phyloP scores from a whole-genome alignment of 441 rosid species.

The Populus hybrid region DNA sequence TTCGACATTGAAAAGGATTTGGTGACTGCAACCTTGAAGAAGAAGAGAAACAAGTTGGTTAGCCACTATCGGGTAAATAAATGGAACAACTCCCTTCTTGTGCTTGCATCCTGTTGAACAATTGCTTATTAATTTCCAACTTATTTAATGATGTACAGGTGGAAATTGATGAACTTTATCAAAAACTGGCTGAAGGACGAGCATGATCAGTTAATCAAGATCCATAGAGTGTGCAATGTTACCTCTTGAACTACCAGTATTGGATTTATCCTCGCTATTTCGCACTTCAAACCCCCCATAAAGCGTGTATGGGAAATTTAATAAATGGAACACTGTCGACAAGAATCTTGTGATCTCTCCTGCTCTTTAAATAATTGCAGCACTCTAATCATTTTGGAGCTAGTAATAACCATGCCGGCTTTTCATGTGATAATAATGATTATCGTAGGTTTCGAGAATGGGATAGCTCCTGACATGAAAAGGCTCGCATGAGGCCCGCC shows the following conservation, averaged over 20 bases:
- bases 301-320: too few species aligned
- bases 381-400: too few species aligned
- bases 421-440: not conserved
- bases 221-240: not conserved
- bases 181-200: constrained; percentile 37
- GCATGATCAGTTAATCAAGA: not conserved
- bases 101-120: not conserved
- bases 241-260: not conserved
- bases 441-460: not conserved
- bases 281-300: too few species aligned
- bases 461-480: too few species aligned
- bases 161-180: constrained; percentile 64
- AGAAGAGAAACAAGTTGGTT: constrained; percentile 73
- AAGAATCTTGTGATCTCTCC: too few species aligned
- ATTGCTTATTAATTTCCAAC: not conserved
- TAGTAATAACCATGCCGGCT: too few species aligned
- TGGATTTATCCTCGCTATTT: too few species aligned
- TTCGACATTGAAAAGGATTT: constrained; percentile 86
- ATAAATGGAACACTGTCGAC: too few species aligned
- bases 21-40: constrained; percentile 93
- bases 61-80: constrained; percentile 59
- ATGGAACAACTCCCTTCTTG: not conserved
- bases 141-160: constrained; percentile 41
- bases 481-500: not conserved
- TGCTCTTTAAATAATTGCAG: too few species aligned